Evolutionary conservation across 2,329 filamentous ascomycete species (phyloP).

Genomic region (Microcera coccophila): DNA sequence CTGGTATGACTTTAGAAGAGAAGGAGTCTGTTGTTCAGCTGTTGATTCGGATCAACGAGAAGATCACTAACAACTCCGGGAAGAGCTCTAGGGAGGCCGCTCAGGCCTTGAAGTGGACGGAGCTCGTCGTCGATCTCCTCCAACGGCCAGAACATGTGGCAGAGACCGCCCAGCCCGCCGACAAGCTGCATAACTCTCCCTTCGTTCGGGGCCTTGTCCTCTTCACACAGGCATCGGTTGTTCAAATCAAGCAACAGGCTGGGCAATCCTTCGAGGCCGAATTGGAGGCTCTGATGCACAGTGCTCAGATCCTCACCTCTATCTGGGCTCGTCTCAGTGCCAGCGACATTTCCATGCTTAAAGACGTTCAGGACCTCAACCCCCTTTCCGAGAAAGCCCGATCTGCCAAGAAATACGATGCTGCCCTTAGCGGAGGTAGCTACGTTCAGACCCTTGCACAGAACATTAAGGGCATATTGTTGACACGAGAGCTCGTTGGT

Average conservation of each 20-base stretch:
- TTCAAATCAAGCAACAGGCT: slow-evolving; percentile 23
- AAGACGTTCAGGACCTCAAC: slow-evolving; percentile 14
- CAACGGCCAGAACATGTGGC: slow-evolving; percentile 40
- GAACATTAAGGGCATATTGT: slow-evolving; percentile 40
- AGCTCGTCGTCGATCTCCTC: slow-evolving; percentile 48
- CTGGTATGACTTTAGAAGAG: slow-evolving; percentile 41
- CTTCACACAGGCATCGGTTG: slow-evolving; percentile 26
- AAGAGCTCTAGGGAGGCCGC: slow-evolving; percentile 30
- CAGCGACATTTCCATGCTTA: slow-evolving; percentile 20
- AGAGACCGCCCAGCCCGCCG: slow-evolving; percentile 8
- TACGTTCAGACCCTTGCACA: slow-evolving; percentile 29
- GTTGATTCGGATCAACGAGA: slow-evolving; percentile 30
- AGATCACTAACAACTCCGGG: slow-evolving; percentile 36
- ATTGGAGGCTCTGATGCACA: slow-evolving; percentile 26
- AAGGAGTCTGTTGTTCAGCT: slow-evolving; percentile 37
- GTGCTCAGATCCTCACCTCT: slow-evolving; percentile 23
- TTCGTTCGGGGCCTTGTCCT: slow-evolving; percentile 31
- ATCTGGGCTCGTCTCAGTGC: slow-evolving; percentile 23
- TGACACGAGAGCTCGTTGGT: slow-evolving; percentile 41
- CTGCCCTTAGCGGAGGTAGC: slow-evolving; percentile 21
- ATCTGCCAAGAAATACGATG: slow-evolving; percentile 1
- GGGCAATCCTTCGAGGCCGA: slow-evolving; percentile 24
- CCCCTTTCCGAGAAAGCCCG: slow-evolving; percentile 13
- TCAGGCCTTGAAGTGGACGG: slow-evolving; percentile 43
- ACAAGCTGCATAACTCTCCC: slow-evolving; percentile 25